phyloP scores from a whole-genome alignment of 2,329 filamentous ascomycete species.

The Pestalotiopsis sp. region DNA sequence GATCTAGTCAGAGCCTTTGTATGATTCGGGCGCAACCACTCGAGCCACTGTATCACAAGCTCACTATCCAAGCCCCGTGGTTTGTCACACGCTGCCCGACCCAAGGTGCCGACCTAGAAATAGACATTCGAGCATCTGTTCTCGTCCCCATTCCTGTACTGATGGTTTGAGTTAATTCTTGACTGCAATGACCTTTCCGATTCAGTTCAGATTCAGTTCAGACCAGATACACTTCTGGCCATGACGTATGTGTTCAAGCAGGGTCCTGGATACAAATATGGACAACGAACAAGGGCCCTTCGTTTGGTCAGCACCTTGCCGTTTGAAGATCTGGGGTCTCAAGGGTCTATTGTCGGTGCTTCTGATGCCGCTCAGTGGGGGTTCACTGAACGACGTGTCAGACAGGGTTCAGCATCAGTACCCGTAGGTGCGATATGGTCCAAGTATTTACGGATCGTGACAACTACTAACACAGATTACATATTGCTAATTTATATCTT shows the following conservation, averaged over 20 bases:
- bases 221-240: background rate
- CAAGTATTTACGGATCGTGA: background rate
- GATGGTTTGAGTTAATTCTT: too few relatives aligned
- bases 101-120: background rate
- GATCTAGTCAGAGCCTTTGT: background rate
- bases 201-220: too few relatives aligned
- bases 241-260: background rate
- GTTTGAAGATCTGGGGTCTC: background rate
- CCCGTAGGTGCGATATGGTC: background rate
- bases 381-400: background rate
- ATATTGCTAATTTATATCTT: background rate
- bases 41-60: background rate
- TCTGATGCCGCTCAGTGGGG: background rate
- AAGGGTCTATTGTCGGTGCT: background rate
- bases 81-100: background rate
- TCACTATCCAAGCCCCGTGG: background rate
- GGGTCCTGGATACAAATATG: background rate
- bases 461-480: background rate
- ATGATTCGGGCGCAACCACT: background rate
- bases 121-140: background rate
- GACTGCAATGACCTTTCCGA: too few relatives aligned
- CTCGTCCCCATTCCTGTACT: too few relatives aligned
- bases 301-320: slow-evolving; percentile 6
- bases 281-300: background rate
- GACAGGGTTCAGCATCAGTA: background rate